A percentile compares a stretch with the other conserved stretches of the same genome.
These are phyloP conservation scores for Kitagawia praeruptora DNA, from an alignment of 129 eudicot species.

Conservation along the genomic window DNA sequence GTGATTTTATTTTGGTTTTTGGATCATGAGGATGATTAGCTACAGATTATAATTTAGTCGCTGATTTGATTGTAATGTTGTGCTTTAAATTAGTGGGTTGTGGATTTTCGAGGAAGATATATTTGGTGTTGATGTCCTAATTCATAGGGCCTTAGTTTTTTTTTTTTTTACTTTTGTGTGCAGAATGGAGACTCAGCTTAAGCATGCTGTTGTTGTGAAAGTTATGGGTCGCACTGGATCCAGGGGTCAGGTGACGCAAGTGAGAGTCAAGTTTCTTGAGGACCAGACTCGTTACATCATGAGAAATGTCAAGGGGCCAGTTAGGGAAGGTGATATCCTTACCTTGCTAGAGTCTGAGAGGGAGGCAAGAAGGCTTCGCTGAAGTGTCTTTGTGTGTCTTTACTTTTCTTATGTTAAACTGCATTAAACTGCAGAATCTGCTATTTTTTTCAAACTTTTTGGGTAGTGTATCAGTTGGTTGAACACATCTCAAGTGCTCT, in stretches of 20 bases:
- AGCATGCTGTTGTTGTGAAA: slow-evolving; percentile 7
- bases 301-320: slow-evolving; percentile 12
- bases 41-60: no score
- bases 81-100: neutral
- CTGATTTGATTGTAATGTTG: no score
- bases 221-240: slow-evolving; percentile 11
- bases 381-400: neutral
- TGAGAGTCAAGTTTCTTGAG: slow-evolving; percentile 6
- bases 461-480: neutral
- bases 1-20: no score
- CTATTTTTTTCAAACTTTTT: neutral
- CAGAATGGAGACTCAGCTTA: slow-evolving; percentile 7
- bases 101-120: neutral
- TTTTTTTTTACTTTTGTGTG: neutral
- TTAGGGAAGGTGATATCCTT: slow-evolving; percentile 8
- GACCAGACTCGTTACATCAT: slow-evolving; percentile 7
- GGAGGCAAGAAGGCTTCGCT: slow-evolving; percentile 11
- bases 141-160: neutral
- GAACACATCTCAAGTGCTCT: neutral
- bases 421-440: neutral
- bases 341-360: slow-evolving; percentile 10
- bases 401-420: neutral
- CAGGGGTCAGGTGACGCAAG: slow-evolving; percentile 13
- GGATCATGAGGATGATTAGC: no score
- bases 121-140: neutral